Base-by-base conservation (phyloP, 306 rosid genomes). In the Styphnolobium japonicum region DNA sequence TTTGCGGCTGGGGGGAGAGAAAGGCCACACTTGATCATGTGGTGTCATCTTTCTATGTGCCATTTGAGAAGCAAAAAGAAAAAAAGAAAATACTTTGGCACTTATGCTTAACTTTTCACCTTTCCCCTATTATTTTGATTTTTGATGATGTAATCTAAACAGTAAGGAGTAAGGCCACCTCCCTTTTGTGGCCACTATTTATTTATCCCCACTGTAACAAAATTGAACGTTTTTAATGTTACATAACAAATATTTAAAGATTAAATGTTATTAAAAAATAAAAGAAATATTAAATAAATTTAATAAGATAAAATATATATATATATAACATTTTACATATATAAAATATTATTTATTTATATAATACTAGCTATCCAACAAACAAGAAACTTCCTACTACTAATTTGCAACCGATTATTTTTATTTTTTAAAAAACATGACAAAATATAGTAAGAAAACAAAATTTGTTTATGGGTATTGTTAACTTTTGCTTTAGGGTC, bases 41-140 rank as follows among this genome's bases (percentile, higher is more conserved):
- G 10, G 36, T 16, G 15, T 39, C 80, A 52, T 63, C 57, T 69
- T 75, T 7, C 62, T 53, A 62, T 43, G 56, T 76, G n/a, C 40
- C 16, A 53, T 33, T 64, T 39, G 0, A 18, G 6, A 10, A 29
- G 29, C 0, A 0, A 63, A 16, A 43, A 19, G 6, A 12, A 23
- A 21, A 76, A 64, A 56, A 43, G 76, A 83, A 86, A 73, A 87
- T 84, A 19, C 88, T 72, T 77, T 75, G 25, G 76, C 78, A 74
- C 51, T 57, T 57, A 46, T 84, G 29, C 70, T 31, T 31, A 75
- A 25, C 73, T 75, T 67, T 64, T 19, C 10, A 5, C 4, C 9
- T 29, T 45, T 73, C 45, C 37, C 29, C 23, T 10, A 7, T 14
- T 69, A 8, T 61, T 45, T 74, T 40, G 7, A 43, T 0, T 43